Evolutionary conservation across 306 rosid genomes (phyloP).

Genomic region (Corylus heterophylla): DNA sequence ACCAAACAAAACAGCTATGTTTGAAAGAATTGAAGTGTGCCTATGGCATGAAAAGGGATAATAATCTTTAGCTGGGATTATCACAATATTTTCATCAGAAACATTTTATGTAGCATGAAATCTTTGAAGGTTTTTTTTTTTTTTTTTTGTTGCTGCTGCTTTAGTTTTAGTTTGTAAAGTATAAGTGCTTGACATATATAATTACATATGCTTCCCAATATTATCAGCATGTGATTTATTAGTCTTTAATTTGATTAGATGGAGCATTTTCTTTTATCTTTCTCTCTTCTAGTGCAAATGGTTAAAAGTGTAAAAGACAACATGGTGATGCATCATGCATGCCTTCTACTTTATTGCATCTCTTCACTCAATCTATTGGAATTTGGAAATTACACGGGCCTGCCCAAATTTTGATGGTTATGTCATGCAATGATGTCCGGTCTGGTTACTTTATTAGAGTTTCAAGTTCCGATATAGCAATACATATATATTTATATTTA

Average conservation of each 20-base stretch:
- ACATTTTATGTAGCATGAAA: background rate
- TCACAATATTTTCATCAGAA: background rate
- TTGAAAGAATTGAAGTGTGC: background rate
- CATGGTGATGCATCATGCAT: background rate
- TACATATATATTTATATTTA: background rate
- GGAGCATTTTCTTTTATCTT: constrained; percentile 15
- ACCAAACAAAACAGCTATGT: background rate
- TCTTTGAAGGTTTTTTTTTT: background rate
- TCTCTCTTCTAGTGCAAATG: background rate
- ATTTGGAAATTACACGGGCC: constrained; percentile 35
- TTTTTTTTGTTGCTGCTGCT: background rate
- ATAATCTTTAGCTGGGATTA: too few relatives aligned
- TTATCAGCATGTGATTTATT: background rate
- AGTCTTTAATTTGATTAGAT: background rate
- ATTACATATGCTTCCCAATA: background rate
- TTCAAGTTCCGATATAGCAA: constrained; percentile 52
- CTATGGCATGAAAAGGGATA: background rate
- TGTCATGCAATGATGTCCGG: constrained; percentile 44
- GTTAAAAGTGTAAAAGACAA: constrained; percentile 10
- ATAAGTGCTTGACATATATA: background rate
- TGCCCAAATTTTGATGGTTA: constrained; percentile 28
- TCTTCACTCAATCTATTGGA: constrained; percentile 22
- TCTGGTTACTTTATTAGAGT: constrained; percentile 31
- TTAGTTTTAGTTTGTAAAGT: background rate
- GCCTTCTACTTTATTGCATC: constrained; percentile 8